Percentiles rank a stretch among this genome's conserved stretches.
These are phyloP conservation scores for Orbilia blumenaviensis DNA, from an alignment of 2,329 filamentous ascomycete genomes.

Conservation along the genomic window DNA sequence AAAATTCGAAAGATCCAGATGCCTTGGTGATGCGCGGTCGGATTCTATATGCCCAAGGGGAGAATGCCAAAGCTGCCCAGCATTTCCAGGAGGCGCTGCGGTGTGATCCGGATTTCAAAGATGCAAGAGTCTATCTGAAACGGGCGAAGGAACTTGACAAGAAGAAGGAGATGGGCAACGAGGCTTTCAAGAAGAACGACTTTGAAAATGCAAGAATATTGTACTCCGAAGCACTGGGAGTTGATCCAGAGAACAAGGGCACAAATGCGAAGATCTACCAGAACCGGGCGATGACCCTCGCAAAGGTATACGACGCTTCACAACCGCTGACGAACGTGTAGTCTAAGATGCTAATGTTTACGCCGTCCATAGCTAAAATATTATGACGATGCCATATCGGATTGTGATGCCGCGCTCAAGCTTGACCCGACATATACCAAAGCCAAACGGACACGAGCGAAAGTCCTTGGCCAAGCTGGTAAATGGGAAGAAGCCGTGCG, in stretches of 20 bases:
- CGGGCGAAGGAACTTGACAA: slow-evolving; percentile 90
- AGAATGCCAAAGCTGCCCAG: slow-evolving; percentile 92
- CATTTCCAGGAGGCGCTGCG: slow-evolving; percentile 89
- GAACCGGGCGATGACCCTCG: slow-evolving; percentile 86
- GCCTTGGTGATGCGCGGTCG: slow-evolving; percentile 88
- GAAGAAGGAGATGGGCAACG: slow-evolving; percentile 93
- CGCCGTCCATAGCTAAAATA: slow-evolving; percentile 73
- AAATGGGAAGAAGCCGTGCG: slow-evolving; percentile 91
- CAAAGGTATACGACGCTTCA: slow-evolving; percentile 64
- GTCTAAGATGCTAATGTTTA: not conserved
- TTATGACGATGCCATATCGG: slow-evolving; percentile 79
- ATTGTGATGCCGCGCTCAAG: slow-evolving; percentile 83
- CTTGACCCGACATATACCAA: slow-evolving; percentile 88
- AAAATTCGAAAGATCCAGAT: slow-evolving; percentile 91
- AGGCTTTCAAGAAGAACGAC: slow-evolving; percentile 83
- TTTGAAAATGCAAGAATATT: slow-evolving; percentile 83
- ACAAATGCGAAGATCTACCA: slow-evolving; percentile 95
- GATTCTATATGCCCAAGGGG: slow-evolving; percentile 87
- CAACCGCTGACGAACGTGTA: not conserved
- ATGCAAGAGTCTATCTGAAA: slow-evolving; percentile 86
- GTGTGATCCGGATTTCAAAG: slow-evolving; percentile 90
- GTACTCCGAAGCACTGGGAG: slow-evolving; percentile 81
- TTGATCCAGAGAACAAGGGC: slow-evolving; percentile 87
- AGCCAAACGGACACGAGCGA: slow-evolving; percentile 92
- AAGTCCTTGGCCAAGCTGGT: slow-evolving; percentile 82